phyloP scores from a whole-genome alignment of 148 eudicot genomes.

The Rhododendron ovatum region DNA sequence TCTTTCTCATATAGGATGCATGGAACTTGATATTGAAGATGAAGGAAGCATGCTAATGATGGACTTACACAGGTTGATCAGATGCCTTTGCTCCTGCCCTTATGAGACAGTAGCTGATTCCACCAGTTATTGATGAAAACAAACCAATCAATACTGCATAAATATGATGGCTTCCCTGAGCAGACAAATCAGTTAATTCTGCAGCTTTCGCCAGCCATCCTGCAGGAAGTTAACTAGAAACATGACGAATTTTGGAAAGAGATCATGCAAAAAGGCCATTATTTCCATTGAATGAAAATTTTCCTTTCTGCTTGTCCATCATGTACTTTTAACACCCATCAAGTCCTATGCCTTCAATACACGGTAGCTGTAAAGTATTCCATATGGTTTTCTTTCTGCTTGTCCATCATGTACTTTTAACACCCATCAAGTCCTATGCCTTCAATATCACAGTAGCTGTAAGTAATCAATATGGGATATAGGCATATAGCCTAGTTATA shows the following conservation, averaged over 20 bases:
- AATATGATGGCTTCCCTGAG: constrained; percentile 25
- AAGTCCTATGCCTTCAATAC: not conserved
- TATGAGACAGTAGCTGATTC: constrained; percentile 49
- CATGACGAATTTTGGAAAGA: not conserved
- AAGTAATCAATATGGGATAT: not conserved
- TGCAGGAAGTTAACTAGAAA: constrained; percentile 14
- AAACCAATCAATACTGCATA: constrained; percentile 39
- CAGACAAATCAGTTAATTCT: constrained; percentile 24
- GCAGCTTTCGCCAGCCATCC: constrained; percentile 28
- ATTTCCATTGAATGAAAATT: not conserved
- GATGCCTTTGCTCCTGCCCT: constrained; percentile 64
- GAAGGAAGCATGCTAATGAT: constrained; percentile 12
- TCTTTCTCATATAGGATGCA: not conserved
- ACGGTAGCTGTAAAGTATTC: not conserved
- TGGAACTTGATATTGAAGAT: constrained; percentile 6
- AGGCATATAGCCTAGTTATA: not conserved
- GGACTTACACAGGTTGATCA: constrained; percentile 55
- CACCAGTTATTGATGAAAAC: constrained; percentile 45
- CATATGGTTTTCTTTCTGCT: not conserved
- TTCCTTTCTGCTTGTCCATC: not conserved
- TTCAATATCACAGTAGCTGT: not conserved
- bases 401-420: not conserved
- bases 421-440: not conserved
- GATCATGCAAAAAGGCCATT: not conserved
- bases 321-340: not conserved